These are phyloP conservation scores for Arabidopsis arenosa DNA, from an alignment of 345 rosid genomes.

Conservation along the genomic window DNA sequence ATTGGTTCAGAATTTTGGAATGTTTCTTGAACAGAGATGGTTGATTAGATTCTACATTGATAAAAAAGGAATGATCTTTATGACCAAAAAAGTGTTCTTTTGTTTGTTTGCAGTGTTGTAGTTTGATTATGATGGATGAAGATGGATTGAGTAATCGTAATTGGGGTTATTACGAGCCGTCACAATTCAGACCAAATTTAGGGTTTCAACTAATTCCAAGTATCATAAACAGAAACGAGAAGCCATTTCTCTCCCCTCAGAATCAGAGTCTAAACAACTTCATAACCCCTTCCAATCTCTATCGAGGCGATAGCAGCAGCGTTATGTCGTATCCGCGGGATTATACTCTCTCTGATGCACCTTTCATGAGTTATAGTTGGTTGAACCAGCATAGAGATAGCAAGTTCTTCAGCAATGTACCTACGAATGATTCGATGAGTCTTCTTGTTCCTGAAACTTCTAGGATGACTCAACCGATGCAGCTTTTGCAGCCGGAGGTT, in stretches of 20 bases:
- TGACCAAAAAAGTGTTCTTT: not conserved
- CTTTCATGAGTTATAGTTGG: slow-evolving; percentile 75
- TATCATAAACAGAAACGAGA: slow-evolving; percentile 63
- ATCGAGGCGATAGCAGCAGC: slow-evolving; percentile 46
- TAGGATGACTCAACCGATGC: slow-evolving; percentile 66
- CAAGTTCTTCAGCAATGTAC: slow-evolving; percentile 57
- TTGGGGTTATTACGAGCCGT: slow-evolving; percentile 88
- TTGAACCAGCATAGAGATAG: slow-evolving; percentile 71
- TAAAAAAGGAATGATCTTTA: slow-evolving; percentile 20
- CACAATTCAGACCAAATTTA: slow-evolving; percentile 68
- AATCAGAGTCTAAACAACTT: slow-evolving; percentile 62
- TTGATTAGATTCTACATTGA: slow-evolving; percentile 3
- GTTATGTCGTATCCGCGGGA: slow-evolving; percentile 66
- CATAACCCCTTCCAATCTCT: slow-evolving; percentile 37
- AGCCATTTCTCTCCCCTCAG: slow-evolving; percentile 64
- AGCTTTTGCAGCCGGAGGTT: slow-evolving; percentile 67
- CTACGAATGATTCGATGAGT: not conserved
- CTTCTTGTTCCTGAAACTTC: slow-evolving; percentile 61
- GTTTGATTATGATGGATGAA: slow-evolving; percentile 62
- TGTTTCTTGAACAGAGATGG: slow-evolving; percentile 12
- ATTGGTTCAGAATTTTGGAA: not conserved
- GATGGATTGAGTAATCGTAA: slow-evolving; percentile 71
- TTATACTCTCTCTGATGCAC: slow-evolving; percentile 55
- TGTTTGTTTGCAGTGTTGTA: slow-evolving; percentile 41
- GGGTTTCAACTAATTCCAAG: slow-evolving; percentile 82